These are phyloP conservation scores for Blastobotrys mokoenaii DNA, from an alignment of 805 yeast genomes.

Conservation along the genomic window DNA sequence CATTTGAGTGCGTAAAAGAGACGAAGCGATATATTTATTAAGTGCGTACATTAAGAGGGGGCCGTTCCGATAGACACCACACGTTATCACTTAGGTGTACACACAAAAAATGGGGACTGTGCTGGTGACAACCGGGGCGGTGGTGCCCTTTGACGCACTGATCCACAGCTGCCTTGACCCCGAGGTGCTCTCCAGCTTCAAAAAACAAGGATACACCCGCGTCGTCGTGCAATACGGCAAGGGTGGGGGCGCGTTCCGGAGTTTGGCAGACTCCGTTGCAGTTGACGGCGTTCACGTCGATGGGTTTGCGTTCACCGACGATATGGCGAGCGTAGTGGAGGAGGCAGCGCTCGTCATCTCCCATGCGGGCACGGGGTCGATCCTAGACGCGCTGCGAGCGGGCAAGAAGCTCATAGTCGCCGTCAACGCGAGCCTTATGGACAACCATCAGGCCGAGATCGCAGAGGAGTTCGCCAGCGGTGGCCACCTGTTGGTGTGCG, in stretches of 20 bases:
- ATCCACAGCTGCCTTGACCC: slow-evolving; percentile 36
- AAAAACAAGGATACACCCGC: slow-evolving; percentile 30
- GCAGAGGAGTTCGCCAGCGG: slow-evolving; percentile 44
- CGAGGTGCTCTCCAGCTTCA: slow-evolving; percentile 32
- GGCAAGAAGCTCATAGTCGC: slow-evolving; percentile 57
- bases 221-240: slow-evolving; percentile 57
- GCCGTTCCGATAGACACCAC: too few relatives aligned
- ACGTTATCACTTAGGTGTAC: too few relatives aligned
- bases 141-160: slow-evolving; percentile 66
- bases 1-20: too few relatives aligned
- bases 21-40: too few relatives aligned
- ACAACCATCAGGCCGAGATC: slow-evolving; percentile 77
- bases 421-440: slow-evolving; percentile 65
- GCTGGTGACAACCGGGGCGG: slow-evolving; percentile 83
- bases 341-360: slow-evolving; percentile 59
- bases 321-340: slow-evolving; percentile 35
- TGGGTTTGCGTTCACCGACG: slow-evolving; percentile 41
- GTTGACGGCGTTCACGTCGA: slow-evolving; percentile 22
- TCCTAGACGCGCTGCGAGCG: slow-evolving; percentile 62
- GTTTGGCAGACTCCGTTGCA: slow-evolving; percentile 8
- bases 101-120: slow-evolving; percentile 10
- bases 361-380: slow-evolving; percentile 91
- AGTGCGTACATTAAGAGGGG: too few relatives aligned
- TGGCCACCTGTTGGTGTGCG: slow-evolving; percentile 24
- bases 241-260: slow-evolving; percentile 16